Base-by-base conservation (phyloP, 371 early-diverging fungal species). In the Mortierella sp. region DNA sequence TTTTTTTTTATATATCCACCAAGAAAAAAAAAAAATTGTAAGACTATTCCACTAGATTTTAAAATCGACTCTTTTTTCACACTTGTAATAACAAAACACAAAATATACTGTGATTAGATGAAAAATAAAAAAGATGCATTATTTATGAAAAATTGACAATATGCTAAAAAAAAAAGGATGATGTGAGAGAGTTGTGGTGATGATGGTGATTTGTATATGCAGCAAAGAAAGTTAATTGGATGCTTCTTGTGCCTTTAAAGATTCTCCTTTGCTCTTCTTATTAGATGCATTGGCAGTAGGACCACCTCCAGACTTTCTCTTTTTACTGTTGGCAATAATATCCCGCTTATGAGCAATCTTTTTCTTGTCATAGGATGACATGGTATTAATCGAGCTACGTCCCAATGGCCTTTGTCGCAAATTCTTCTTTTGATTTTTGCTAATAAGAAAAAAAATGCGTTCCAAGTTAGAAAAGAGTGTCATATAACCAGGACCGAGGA, bases 371-470 rank as follows among this genome's bases (percentile, higher is more conserved):
- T 88, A 93, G 35, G 71, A 67, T 8, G 91, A 86, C 78, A 88
- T 85, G 2, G 95, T 93, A 64, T 84, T 89, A 68, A 94, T 93
- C 15, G 85, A 74, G 8, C 88, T 85, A 34, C 95, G 91, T 55
- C 89, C 86, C 42, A 92, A 69, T n/a, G 94, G 92, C 56, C 77
- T 84, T 67, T 88, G 86, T 68, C 87, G 86, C 65, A 94, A 75
- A 54, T 90, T 85, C 83, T 92, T 88, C 83, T 90, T 92, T 45
- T 86, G 82, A 47, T 87, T 84, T 77, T 88, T 87, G 60, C 82
- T 77, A 43, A 17, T 9, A 59, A 65, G 17, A 6, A 45, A 17
- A 53, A 23, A 12, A 37, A n/a, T n/a, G n/a, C n/a, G n/a, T n/a
- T n/a, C n/a, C n/a, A n/a, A n/a, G n/a, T n/a, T n/a, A n/a, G n/a